phyloP scores from a whole-genome alignment of 1,139 yeast species.

The Entelexis sorbosivorans region DNA sequence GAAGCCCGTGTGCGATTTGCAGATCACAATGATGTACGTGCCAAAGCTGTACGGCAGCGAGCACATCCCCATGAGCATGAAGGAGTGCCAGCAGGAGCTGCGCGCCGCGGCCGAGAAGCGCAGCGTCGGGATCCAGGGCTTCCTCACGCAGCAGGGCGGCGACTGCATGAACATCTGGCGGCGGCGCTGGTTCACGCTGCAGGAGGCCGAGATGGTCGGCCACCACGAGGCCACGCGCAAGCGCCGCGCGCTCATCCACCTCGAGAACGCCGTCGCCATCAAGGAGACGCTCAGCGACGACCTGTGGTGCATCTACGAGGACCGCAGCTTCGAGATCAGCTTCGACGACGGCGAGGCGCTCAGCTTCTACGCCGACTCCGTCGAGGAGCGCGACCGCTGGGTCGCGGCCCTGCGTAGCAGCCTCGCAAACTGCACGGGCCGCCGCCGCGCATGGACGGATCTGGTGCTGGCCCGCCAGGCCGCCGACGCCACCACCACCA shows the following conservation, averaged over 20 bases:
- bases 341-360: slow-evolving; percentile 58
- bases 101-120: slow-evolving; percentile 24
- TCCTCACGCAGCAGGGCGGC: slow-evolving; percentile 68
- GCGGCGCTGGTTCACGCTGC: slow-evolving; percentile 50
- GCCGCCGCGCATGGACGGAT: slow-evolving; percentile 29
- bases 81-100: slow-evolving; percentile 26
- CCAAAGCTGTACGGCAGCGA: slow-evolving; percentile 43
- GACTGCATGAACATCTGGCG: slow-evolving; percentile 55
- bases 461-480: slow-evolving; percentile 24
- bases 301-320: slow-evolving; percentile 29
- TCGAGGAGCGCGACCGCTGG: slow-evolving; percentile 47
- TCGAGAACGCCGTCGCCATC: slow-evolving; percentile 46
- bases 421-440: slow-evolving; percentile 26
- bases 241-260: slow-evolving; percentile 54
- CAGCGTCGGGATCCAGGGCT: slow-evolving; percentile 40
- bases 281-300: slow-evolving; percentile 34
- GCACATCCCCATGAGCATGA: slow-evolving; percentile 40
- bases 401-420: slow-evolving; percentile 30
- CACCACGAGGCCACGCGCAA: slow-evolving; percentile 55
- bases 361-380: slow-evolving; percentile 57
- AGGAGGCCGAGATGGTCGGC: slow-evolving; percentile 49
- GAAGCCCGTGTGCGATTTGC: slow-evolving; percentile 46
- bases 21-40: slow-evolving; percentile 62
- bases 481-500: neutral
- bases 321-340: slow-evolving; percentile 42